Base-by-base conservation (phyloP, 2,329 filamentous ascomycete species). In the Rhexocercosporidium sp. region DNA sequence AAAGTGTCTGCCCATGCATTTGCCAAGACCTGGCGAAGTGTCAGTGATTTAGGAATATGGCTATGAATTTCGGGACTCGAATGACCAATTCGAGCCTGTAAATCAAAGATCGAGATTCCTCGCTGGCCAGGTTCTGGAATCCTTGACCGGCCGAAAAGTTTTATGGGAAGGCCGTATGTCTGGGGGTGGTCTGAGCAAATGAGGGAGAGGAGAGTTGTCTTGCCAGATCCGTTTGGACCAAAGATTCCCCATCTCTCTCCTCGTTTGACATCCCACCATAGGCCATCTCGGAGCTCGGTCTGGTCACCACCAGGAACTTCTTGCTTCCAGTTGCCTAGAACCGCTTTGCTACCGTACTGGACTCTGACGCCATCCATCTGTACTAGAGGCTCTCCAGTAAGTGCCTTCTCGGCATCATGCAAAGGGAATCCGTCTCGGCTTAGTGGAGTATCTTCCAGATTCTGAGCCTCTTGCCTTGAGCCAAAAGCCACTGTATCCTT, bases 171-270 rank as follows among this genome's bases (percentile, higher is more conserved):
- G 0, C 92, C 93, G 78, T 98, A 99, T 0, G 94, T 90, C 78
- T 98, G 95, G 0, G 96, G 96, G 74, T 99, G 96, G 75, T 99
- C 96, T 0, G 95, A 98, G 67, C 93, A 96, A 67, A 99, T 92
- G 6, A 99, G 85, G 5, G 94, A 96, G 31, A 98, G 86, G 46
- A 99, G 85, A 0, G 96, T 99, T 0, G 96, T 99, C 82, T 99
- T 99, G 20, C 96, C 96, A 0, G 93, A 97, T 14, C 92, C 96
- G 74, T 99, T 98, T 37, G 94, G 91, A 0, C 96, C 96, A 75
- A 99, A 96, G 20, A 98, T 87, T 3, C 92, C 95, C 92, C 94
- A 97, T 69, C 94, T 88, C 77, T 97, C 89, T 27, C 95, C 94
- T 61, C 91, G 87, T 46, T 89, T 87, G 27, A 98, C 90, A 0